A percentile compares a stretch with the other conserved stretches of the same genome.
Evolutionary conservation across 1,284 basidiomycete species (phyloP).

Genomic region (Trametes hirsuta): DNA sequence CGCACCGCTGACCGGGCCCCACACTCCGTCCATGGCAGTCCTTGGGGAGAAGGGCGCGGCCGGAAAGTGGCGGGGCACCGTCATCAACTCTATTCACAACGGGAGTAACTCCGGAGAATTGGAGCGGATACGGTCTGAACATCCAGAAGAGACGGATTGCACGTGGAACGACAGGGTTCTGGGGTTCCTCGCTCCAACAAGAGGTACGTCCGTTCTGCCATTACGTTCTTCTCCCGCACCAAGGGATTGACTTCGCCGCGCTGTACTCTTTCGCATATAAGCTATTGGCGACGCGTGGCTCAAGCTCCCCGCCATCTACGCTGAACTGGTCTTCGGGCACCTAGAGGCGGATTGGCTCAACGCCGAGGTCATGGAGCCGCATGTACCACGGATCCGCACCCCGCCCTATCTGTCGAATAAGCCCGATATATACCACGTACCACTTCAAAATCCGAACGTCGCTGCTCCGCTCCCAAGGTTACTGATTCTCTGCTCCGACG

Average conservation of each 20-base stretch:
- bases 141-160: slow-evolving; percentile 56
- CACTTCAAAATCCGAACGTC: slow-evolving; percentile 24
- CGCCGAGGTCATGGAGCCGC: slow-evolving; percentile 40
- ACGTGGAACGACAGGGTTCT: slow-evolving; percentile 57
- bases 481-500: slow-evolving; percentile 60
- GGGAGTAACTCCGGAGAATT: slow-evolving; percentile 52
- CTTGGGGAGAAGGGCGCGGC: slow-evolving; percentile 46
- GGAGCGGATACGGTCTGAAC: slow-evolving; percentile 51
- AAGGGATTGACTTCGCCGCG: not conserved
- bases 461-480: slow-evolving; percentile 25
- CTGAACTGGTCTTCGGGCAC: slow-evolving; percentile 53
- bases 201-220: slow-evolving; percentile 45
- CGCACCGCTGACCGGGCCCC: slow-evolving; percentile 12
- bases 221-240: slow-evolving; percentile 2
- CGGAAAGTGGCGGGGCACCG: slow-evolving; percentile 45
- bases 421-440: slow-evolving; percentile 52
- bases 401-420: slow-evolving; percentile 62
- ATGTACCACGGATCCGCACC: slow-evolving; percentile 51
- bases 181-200: slow-evolving; percentile 66
- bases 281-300: slow-evolving; percentile 67
- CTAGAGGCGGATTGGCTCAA: slow-evolving; percentile 53
- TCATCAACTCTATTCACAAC: slow-evolving; percentile 61
- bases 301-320: slow-evolving; percentile 62
- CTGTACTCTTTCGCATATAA: slow-evolving; percentile 27
- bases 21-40: slow-evolving; percentile 26